Evolutionary conservation across 2,329 filamentous ascomycete species (phyloP).

Genomic region (Arachnomyces sp.): DNA sequence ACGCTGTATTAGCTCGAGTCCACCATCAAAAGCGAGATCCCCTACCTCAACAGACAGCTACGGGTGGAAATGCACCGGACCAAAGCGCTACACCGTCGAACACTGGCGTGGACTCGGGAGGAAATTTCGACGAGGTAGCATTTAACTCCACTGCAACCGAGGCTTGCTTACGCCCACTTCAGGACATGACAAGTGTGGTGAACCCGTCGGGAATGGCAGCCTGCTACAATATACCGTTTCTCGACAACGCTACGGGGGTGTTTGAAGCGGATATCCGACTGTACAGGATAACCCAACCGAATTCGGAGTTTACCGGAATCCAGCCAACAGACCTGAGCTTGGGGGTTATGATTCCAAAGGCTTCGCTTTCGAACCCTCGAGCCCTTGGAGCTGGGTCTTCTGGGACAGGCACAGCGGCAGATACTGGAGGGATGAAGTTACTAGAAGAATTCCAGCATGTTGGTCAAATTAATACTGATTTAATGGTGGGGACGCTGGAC

Average conservation of each 20-base stretch:
- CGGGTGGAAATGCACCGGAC: neutral
- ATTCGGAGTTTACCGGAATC: conserved; percentile 37
- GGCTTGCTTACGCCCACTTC: conserved; percentile 54
- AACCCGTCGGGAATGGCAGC: conserved; percentile 71
- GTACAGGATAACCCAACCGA: conserved; percentile 58
- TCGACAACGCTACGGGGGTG: conserved; percentile 55
- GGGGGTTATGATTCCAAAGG: conserved; percentile 18
- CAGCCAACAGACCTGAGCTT: conserved; percentile 22
- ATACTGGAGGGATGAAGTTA: conserved; percentile 12
- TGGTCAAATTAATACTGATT: conserved; percentile 20
- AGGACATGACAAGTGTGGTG: conserved; percentile 44
- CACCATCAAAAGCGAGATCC: conserved; percentile 5
- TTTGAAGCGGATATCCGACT: conserved; percentile 72
- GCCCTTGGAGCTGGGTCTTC: conserved; percentile 8
- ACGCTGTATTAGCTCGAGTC: too few species aligned
- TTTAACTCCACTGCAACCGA: conserved; percentile 37
- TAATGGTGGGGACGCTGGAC: conserved; percentile 22
- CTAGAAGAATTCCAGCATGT: conserved; percentile 26
- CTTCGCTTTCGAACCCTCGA: conserved; percentile 15
- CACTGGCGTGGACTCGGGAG: conserved; percentile 12
- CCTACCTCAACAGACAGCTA: conserved; percentile 5
- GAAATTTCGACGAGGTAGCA: conserved; percentile 34
- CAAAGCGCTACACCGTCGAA: neutral
- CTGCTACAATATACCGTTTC: conserved; percentile 71
- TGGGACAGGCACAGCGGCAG: conserved; percentile 5